Percentiles rank a stretch among this genome's conserved stretches.
Evolutionary conservation across 148 eudicot species (phyloP).

Genomic region (Vaccinium macrocarpon): DNA sequence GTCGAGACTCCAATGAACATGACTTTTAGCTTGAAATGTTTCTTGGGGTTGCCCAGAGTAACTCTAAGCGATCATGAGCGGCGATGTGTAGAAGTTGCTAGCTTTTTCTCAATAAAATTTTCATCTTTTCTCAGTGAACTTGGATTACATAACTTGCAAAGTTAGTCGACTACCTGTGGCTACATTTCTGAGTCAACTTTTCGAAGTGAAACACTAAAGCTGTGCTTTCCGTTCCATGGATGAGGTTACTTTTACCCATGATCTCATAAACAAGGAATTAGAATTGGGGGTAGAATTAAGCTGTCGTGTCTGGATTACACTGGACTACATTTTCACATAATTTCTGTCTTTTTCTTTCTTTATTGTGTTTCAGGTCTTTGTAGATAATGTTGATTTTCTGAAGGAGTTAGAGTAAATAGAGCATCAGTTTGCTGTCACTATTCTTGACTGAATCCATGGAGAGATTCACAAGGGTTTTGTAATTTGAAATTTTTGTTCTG

Average conservation of each 20-base stretch:
- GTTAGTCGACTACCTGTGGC: neutral
- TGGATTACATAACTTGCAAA: neutral
- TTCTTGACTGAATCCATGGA: constrained; percentile 4
- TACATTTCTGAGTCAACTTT: neutral
- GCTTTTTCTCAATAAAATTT: neutral
- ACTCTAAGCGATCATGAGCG: too few species aligned
- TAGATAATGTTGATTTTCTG: constrained; percentile 74
- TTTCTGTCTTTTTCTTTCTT: neutral
- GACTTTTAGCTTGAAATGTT: neutral
- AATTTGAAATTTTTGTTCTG: neutral
- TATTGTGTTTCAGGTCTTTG: constrained; percentile 61
- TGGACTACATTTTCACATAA: neutral
- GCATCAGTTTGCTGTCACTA: neutral
- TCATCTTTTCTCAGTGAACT: neutral
- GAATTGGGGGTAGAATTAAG: neutral
- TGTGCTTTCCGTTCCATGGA: neutral
- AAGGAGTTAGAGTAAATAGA: constrained; percentile 58
- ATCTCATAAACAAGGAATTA: neutral
- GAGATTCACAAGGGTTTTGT: neutral
- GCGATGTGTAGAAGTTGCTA: neutral
- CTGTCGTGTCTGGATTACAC: neutral
- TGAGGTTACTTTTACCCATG: neutral
- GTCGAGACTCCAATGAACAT: neutral
- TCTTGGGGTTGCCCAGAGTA: neutral
- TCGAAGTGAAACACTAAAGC: neutral